phyloP scores from a whole-genome alignment of 78 protist species.

The Speleostelium caveatum region DNA sequence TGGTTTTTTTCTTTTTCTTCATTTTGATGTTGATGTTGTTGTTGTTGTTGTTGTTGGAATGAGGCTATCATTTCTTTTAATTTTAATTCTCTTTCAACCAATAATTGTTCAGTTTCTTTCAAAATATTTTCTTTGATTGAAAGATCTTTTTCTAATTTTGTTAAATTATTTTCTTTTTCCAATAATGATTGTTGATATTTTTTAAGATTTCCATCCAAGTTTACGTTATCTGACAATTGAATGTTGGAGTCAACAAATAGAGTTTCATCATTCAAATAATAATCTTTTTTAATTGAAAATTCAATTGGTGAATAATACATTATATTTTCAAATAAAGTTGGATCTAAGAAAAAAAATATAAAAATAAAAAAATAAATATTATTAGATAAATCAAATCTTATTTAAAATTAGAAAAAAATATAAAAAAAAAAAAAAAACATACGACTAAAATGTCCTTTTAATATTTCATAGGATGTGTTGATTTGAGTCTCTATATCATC shows the following conservation, averaged over 20 bases:
- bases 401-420: background rate
- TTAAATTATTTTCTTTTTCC: background rate
- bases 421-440: background rate
- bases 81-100: background rate
- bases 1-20: conserved; percentile 2
- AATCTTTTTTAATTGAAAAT: background rate
- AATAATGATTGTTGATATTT: background rate
- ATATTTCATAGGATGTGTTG: background rate
- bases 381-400: background rate
- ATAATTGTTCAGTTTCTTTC: too few relatives aligned
- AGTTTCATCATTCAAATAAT: too few relatives aligned
- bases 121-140: background rate
- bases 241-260: too few relatives aligned
- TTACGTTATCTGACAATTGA: too few relatives aligned
- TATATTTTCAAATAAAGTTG: background rate
- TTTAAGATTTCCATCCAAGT: background rate
- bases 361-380: too few relatives aligned
- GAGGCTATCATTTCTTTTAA: too few relatives aligned
- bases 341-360: too few relatives aligned
- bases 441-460: background rate
- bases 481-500: background rate
- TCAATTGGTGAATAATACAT: background rate
- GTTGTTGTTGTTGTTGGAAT: background rate
- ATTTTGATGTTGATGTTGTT: background rate
- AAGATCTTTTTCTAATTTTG: background rate